A percentile compares a stretch with the other conserved stretches of the same genome.
These are phyloP conservation scores for Amphibolis antarctica DNA, from an alignment of 106 monocot species.

Conservation along the genomic window DNA sequence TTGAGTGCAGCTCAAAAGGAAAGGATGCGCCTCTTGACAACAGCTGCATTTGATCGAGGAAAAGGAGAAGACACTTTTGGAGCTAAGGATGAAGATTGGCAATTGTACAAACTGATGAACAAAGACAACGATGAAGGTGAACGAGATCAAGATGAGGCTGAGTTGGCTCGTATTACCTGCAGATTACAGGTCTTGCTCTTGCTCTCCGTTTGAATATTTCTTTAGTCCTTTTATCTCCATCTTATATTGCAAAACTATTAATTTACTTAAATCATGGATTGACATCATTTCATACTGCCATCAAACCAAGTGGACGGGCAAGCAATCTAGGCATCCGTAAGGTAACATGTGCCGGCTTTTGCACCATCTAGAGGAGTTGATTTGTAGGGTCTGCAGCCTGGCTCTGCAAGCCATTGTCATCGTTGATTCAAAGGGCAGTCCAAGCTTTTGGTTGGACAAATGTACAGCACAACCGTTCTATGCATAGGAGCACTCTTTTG, in stretches of 20 bases:
- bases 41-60: slow-evolving; percentile 91
- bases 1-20: slow-evolving; percentile 88
- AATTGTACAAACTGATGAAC: slow-evolving; percentile 93
- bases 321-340: too few relatives aligned
- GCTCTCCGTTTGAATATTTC: too few relatives aligned
- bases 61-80: slow-evolving; percentile 98
- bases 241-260: background rate
- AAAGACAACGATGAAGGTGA: slow-evolving; percentile 86
- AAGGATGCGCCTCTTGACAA: slow-evolving; percentile 89
- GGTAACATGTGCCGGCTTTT: too few relatives aligned
- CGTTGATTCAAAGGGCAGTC: too few relatives aligned
- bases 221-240: background rate
- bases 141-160: slow-evolving; percentile 45
- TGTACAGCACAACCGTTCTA: too few relatives aligned
- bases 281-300: too few relatives aligned
- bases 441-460: too few relatives aligned
- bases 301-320: too few relatives aligned
- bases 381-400: too few relatives aligned
- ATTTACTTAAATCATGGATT: background rate
- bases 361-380: too few relatives aligned
- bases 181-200: slow-evolving; percentile 47
- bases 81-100: slow-evolving; percentile 91
- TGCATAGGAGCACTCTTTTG: too few relatives aligned
- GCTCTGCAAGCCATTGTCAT: too few relatives aligned
- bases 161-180: slow-evolving; percentile 54